phyloP scores from a whole-genome alignment of 2,329 filamentous ascomycete species.

The Claviceps arundinis region DNA sequence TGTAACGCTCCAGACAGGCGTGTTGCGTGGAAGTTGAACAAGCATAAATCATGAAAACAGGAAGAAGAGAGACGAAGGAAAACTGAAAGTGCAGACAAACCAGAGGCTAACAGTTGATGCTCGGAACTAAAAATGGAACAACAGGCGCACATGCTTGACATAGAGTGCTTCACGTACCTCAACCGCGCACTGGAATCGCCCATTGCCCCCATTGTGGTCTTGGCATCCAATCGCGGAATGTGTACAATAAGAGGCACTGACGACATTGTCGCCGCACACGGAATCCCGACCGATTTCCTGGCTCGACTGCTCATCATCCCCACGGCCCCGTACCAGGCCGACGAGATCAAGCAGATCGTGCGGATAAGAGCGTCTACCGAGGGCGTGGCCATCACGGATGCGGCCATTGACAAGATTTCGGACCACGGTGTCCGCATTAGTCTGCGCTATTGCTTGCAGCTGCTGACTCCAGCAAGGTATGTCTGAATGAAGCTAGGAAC shows the following conservation, averaged over 20 bases:
- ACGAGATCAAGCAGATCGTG: constrained; percentile 89
- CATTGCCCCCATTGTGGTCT: constrained; percentile 92
- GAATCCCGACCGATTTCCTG: constrained; percentile 86
- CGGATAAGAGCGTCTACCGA: constrained; percentile 73
- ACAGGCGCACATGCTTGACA: constrained; percentile 97
- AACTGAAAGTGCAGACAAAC: neutral
- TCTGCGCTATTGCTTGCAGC: constrained; percentile 81
- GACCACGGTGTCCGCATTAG: constrained; percentile 81
- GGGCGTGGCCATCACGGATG: constrained; percentile 63
- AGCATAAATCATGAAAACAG: neutral
- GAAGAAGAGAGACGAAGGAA: neutral
- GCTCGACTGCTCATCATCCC: constrained; percentile 91
- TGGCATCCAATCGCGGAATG: constrained; percentile 92
- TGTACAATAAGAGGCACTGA: constrained; percentile 82
- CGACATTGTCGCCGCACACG: constrained; percentile 75
- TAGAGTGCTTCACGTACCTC: constrained; percentile 98
- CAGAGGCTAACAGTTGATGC: constrained; percentile 1
- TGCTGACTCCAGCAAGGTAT: constrained; percentile 72
- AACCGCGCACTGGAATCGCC: constrained; percentile 93
- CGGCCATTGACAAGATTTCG: constrained; percentile 75
- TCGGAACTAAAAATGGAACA: neutral
- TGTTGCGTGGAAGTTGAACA: neutral
- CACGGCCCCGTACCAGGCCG: constrained; percentile 73
- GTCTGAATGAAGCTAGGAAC: constrained; percentile 9
- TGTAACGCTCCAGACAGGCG: no score